phyloP scores from a whole-genome alignment of 2,329 filamentous ascomycete genomes.

The Alternaria novae-zelandiae region DNA sequence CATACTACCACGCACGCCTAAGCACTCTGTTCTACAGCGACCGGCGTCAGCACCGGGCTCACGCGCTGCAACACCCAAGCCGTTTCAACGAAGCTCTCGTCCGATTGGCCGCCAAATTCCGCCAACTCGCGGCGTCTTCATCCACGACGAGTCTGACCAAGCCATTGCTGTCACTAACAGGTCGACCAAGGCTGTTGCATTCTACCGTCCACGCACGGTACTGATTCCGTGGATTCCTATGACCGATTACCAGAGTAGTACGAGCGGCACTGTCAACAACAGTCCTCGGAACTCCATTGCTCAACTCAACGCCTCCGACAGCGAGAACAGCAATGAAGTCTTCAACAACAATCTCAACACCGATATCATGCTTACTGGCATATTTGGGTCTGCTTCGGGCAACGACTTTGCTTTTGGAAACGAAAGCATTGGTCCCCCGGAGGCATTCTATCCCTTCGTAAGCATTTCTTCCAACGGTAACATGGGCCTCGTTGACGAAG shows the following conservation, averaged over 20 bases:
- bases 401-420: slow-evolving; percentile 58
- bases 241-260: slow-evolving; percentile 45
- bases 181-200: slow-evolving; percentile 50
- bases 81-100: slow-evolving; percentile 44
- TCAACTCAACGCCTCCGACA: slow-evolving; percentile 47
- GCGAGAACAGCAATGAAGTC: slow-evolving; percentile 47
- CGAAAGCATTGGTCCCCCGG: slow-evolving; percentile 73
- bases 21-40: slow-evolving; percentile 56
- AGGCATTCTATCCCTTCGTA: slow-evolving; percentile 76
- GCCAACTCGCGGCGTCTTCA: slow-evolving; percentile 44
- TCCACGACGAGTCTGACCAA: slow-evolving; percentile 44
- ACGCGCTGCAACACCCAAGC: slow-evolving; percentile 45
- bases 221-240: slow-evolving; percentile 37
- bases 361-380: slow-evolving; percentile 80
- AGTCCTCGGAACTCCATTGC: slow-evolving; percentile 47
- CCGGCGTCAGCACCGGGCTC: slow-evolving; percentile 55
- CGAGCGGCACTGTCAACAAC: slow-evolving; percentile 48
- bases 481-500: slow-evolving; percentile 59
- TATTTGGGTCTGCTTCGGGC: slow-evolving; percentile 57
- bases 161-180: slow-evolving; percentile 53
- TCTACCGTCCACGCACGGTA: slow-evolving; percentile 48
- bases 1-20: slow-evolving; percentile 56
- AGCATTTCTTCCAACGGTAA: slow-evolving; percentile 64
- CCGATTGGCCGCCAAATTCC: slow-evolving; percentile 37
- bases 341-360: slow-evolving; percentile 51